Evolutionary conservation across 73 alveolate genomes (phyloP).

Genomic region (Vitrella brassicaformis): DNA sequence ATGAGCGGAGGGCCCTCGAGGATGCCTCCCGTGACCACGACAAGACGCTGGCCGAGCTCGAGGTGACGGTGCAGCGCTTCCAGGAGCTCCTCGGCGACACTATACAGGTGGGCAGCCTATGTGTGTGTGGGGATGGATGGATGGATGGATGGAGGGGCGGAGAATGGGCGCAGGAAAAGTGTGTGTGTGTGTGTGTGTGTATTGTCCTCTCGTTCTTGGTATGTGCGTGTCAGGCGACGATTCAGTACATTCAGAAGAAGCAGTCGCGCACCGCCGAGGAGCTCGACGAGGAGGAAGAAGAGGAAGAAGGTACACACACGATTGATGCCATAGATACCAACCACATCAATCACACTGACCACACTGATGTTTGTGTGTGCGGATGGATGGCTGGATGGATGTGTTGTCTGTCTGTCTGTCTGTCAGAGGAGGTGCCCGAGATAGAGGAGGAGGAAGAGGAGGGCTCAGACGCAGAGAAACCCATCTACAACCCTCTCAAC

Average conservation of each 20-base stretch:
- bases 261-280: slow-evolving; percentile 32
- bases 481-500: slow-evolving; percentile 85
- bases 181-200: too few species aligned
- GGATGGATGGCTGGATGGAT: neutral
- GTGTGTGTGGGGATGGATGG: neutral
- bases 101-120: neutral
- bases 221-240: slow-evolving; percentile 12
- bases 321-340: neutral
- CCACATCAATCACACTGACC: too few species aligned
- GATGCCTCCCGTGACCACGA: neutral
- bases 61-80: neutral
- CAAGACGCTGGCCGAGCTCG: neutral
- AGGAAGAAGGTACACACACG: neutral
- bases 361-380: neutral
- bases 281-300: neutral
- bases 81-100: neutral
- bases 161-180: too few species aligned
- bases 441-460: slow-evolving; percentile 11
- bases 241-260: slow-evolving; percentile 28
- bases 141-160: too few species aligned
- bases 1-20: neutral
- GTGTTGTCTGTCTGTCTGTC: neutral
- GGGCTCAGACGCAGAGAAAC: slow-evolving; percentile 50
- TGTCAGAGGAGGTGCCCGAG: neutral
- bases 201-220: too few species aligned